A percentile compares a stretch with the other conserved stretches of the same genome.
These are phyloP conservation scores for Aspergillus niger DNA, from an alignment of 2,329 filamentous ascomycete genomes.

Conservation along the genomic window DNA sequence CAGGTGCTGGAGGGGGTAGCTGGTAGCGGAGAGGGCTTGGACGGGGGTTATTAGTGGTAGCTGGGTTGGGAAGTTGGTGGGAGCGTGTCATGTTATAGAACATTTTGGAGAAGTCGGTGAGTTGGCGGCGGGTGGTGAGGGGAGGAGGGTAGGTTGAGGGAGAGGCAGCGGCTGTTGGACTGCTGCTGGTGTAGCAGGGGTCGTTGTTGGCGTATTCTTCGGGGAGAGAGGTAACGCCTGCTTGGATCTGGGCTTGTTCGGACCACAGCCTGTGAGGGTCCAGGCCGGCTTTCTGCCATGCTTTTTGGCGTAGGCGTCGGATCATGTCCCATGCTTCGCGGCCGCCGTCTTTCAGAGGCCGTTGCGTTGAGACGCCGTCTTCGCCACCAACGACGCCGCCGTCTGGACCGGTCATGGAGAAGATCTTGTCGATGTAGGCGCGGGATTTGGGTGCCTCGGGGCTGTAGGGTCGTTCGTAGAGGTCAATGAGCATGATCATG, in stretches of 20 bases:
- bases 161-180: constrained; percentile 10
- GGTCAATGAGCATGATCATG: constrained; percentile 52
- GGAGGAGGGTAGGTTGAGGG: constrained; percentile 8
- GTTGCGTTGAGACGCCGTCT: constrained; percentile 46
- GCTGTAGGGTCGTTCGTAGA: constrained; percentile 50
- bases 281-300: constrained; percentile 52
- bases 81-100: constrained; percentile 41
- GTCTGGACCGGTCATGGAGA: constrained; percentile 48
- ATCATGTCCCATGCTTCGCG: constrained; percentile 54
- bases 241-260: constrained; percentile 47
- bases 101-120: constrained; percentile 35
- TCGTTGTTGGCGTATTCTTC: constrained; percentile 20
- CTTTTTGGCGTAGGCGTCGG: constrained; percentile 48
- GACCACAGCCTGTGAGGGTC: constrained; percentile 51
- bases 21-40: constrained; percentile 32
- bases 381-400: constrained; percentile 50
- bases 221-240: constrained; percentile 31
- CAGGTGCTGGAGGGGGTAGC: constrained; percentile 18
- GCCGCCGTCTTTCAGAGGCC: constrained; percentile 51
- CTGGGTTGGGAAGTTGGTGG: constrained; percentile 30
- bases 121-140: constrained; percentile 20
- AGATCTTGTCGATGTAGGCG: constrained; percentile 50
- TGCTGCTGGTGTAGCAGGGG: constrained; percentile 14
- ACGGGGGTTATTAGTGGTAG: constrained; percentile 12
- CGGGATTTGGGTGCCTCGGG: constrained; percentile 48